A percentile compares a stretch with the other conserved stretches of the same genome.
These are phyloP conservation scores for Entomortierella lignicola DNA, from an alignment of 192 early-diverging fungal species.

Conservation along the genomic window DNA sequence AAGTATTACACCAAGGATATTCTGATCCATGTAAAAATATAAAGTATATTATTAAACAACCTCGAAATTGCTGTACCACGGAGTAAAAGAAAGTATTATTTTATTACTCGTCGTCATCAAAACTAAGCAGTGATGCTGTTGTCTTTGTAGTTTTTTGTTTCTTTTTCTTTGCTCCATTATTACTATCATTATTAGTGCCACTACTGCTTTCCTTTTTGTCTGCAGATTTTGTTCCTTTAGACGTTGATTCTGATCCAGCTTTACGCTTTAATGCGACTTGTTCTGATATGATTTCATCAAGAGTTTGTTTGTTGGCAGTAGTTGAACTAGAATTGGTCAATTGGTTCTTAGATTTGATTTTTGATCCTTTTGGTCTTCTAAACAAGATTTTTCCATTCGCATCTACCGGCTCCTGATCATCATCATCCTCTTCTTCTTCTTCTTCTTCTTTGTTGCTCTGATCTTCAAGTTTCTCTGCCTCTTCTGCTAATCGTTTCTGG, in stretches of 20 bases:
- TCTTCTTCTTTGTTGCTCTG: constrained; percentile 5
- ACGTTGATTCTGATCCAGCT: background rate
- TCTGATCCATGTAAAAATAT: too few species aligned
- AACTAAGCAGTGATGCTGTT: constrained; percentile 25
- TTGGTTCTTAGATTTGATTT: constrained; percentile 7
- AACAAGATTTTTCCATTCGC: constrained; percentile 53
- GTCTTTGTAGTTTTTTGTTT: constrained; percentile 24
- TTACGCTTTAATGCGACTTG: constrained; percentile 21
- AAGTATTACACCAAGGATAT: too few species aligned
- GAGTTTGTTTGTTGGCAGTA: constrained; percentile 12
- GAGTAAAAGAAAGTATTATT: too few species aligned
- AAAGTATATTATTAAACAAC: too few species aligned
- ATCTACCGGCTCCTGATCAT: constrained; percentile 38
- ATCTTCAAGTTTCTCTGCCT: constrained; percentile 1
- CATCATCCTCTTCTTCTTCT: constrained; percentile 20
- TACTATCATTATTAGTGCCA: background rate
- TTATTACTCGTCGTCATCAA: constrained; percentile 39
- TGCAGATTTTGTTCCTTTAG: background rate
- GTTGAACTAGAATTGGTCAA: background rate
- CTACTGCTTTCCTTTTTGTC: background rate
- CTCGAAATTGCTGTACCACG: too few species aligned
- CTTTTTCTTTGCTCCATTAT: constrained; percentile 16
- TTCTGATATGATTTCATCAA: constrained; percentile 28
- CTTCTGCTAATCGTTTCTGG: constrained; percentile 29
- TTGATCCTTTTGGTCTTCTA: constrained; percentile 38